Base-by-base conservation (phyloP, 495 filamentous ascomycete genomes). In the Aspergillus diversus region DNA sequence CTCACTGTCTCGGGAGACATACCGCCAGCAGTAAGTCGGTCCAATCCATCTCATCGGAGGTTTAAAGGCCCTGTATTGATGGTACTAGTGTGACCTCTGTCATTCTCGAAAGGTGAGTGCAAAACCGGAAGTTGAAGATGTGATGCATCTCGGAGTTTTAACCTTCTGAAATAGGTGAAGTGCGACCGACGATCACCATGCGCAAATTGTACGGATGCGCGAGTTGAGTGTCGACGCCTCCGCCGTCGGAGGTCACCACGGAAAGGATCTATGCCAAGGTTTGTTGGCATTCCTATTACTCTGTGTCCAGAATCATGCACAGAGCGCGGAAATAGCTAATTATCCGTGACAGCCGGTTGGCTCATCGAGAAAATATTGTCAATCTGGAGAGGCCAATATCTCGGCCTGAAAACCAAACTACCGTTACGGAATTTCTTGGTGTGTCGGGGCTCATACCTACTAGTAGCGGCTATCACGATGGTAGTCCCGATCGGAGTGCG, bases 71-170 rank as follows among this genome's bases (percentile, higher is more conserved):
- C 16, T 9, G 39, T 15, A 43, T 43, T 15, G 15, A 43, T 9
- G 15, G n/a, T 53, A 15, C 49, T 33, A 72, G 70, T 72, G 70
- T 61, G 71, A 73, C 47, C 49, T 66, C 5, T 73, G 71, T 51
- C 59, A 72, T 63, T 59, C 67, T 5, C 65, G 69, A 63, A 74
- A 74, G 67, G 66, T 71, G 3, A 32, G 51, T 17, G 1, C 21
- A 17, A 27, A 33, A 17, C 15, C 21, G 9, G 34, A 50, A 12
- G 34, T 12, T n/a, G 21, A 27, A 27, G 21, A 27, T 17, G 39
- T 53, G n/a, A 21, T 27, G 39, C 8, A 37, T 15, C 15, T 43
- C 15, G 39, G 39, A 43, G 15, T 43, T 9, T 27, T 27, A 27
- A 27, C 21, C 21, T 27, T 27, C 1, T 43, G 39, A 32, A 39